These are phyloP conservation scores for Gentiana straminea DNA, from an alignment of 257 asterid genomes.

Conservation along the genomic window DNA sequence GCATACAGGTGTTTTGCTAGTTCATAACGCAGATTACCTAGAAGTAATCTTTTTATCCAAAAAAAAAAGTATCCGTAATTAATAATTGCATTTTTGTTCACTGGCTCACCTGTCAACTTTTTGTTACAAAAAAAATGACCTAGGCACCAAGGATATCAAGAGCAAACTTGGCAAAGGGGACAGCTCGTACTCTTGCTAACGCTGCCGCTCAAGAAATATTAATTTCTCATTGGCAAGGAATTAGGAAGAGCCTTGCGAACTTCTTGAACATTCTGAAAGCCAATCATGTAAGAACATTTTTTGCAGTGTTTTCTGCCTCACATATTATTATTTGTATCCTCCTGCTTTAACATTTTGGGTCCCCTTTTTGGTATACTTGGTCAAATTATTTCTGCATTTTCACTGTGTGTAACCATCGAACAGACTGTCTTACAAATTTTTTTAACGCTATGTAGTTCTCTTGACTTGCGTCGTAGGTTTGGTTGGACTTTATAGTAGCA, in stretches of 20 bases:
- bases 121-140: constrained; percentile 9
- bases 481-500: too few species aligned
- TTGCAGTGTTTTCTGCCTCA: neutral
- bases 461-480: too few species aligned
- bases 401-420: too few species aligned
- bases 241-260: constrained; percentile 57
- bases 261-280: constrained; percentile 58
- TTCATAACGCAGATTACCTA: neutral
- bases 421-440: too few species aligned
- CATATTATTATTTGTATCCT: neutral
- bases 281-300: constrained; percentile 48
- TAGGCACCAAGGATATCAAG: constrained; percentile 97
- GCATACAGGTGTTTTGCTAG: constrained; percentile 71
- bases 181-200: constrained; percentile 79
- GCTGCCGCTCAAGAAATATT: constrained; percentile 91
- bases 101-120: neutral
- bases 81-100: too few species aligned
- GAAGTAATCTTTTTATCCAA: neutral
- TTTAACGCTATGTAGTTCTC: too few species aligned
- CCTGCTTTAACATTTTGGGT: neutral
- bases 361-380: neutral
- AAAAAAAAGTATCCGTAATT: neutral
- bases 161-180: constrained; percentile 73
- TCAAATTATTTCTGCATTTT: neutral
- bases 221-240: constrained; percentile 98